These are phyloP conservation scores for Aphanomyces cochlioides DNA, from an alignment of 352 stramenopile genomes.

Conservation along the genomic window DNA sequence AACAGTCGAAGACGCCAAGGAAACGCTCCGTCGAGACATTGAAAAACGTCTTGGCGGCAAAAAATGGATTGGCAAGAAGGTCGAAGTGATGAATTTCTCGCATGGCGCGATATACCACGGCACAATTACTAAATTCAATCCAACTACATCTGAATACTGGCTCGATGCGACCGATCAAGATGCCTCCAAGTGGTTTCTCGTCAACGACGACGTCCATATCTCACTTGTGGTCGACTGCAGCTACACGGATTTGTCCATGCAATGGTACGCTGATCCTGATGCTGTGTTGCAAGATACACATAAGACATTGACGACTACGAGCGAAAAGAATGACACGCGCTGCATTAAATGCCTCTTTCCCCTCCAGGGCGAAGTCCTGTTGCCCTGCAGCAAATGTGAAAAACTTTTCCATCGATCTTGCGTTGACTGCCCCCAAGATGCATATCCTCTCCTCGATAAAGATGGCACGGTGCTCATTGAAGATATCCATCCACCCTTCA, in stretches of 20 bases:
- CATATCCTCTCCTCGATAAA: constrained; percentile 53
- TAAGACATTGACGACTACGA: not conserved
- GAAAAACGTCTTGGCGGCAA: constrained; percentile 20
- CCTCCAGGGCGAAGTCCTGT: constrained; percentile 39
- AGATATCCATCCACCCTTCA: constrained; percentile 62
- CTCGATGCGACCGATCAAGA: not conserved
- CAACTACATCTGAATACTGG: constrained; percentile 8
- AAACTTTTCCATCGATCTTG: constrained; percentile 62
- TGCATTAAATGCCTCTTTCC: constrained; percentile 37
- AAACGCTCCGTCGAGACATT: constrained; percentile 22
- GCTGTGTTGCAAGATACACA: not conserved
- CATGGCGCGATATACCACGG: not conserved
- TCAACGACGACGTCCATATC: constrained; percentile 16
- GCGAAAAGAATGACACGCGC: not conserved
- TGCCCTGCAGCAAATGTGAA: constrained; percentile 55
- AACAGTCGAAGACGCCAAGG: constrained; percentile 14
- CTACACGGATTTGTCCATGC: constrained; percentile 25
- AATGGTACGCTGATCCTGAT: constrained; percentile 23
- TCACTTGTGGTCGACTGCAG: constrained; percentile 2
- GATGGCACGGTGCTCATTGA: constrained; percentile 53
- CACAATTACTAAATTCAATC: constrained; percentile 18
- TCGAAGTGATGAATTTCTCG: constrained; percentile 14
- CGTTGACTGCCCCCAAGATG: constrained; percentile 66
- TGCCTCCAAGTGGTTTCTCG: constrained; percentile 4
- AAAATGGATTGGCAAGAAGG: constrained; percentile 25